Evolutionary conservation across 495 filamentous ascomycete species (phyloP).

Genomic region (Penicillium riverlandense): DNA sequence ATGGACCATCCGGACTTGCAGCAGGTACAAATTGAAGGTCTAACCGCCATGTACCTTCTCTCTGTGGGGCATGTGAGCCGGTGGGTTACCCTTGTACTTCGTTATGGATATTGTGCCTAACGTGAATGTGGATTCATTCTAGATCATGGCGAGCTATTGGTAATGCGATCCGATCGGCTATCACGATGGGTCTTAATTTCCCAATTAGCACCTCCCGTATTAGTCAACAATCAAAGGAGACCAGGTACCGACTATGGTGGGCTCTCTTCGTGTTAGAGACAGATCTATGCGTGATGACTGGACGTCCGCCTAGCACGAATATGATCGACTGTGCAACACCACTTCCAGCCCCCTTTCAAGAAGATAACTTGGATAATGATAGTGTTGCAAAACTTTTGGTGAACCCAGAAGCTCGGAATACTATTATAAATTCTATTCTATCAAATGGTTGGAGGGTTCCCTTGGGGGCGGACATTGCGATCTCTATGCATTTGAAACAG

Average conservation of each 20-base stretch:
- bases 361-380: too few relatives aligned
- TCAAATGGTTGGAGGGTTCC: too few relatives aligned
- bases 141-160: slow-evolving; percentile 58
- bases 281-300: slow-evolving; percentile 50
- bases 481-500: too few relatives aligned
- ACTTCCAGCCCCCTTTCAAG: slow-evolving; percentile 19
- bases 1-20: slow-evolving; percentile 42
- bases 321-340: slow-evolving; percentile 50
- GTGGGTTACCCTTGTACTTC: slow-evolving; percentile 20
- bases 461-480: too few relatives aligned
- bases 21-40: slow-evolving; percentile 43
- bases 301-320: slow-evolving; percentile 47
- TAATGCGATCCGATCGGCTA: slow-evolving; percentile 50
- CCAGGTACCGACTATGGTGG: slow-evolving; percentile 39
- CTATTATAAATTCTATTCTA: too few relatives aligned
- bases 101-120: neutral
- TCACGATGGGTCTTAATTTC: slow-evolving; percentile 54
- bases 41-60: slow-evolving; percentile 47
- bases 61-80: slow-evolving; percentile 46
- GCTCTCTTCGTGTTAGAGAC: slow-evolving; percentile 54
- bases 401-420: too few relatives aligned
- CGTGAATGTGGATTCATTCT: neutral
- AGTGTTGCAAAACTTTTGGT: too few relatives aligned
- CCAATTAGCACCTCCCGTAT: slow-evolving; percentile 47
- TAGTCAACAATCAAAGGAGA: slow-evolving; percentile 39